These are phyloP conservation scores for Spergularia azorica DNA, from an alignment of 179 eudicot species.

Conservation along the genomic window DNA sequence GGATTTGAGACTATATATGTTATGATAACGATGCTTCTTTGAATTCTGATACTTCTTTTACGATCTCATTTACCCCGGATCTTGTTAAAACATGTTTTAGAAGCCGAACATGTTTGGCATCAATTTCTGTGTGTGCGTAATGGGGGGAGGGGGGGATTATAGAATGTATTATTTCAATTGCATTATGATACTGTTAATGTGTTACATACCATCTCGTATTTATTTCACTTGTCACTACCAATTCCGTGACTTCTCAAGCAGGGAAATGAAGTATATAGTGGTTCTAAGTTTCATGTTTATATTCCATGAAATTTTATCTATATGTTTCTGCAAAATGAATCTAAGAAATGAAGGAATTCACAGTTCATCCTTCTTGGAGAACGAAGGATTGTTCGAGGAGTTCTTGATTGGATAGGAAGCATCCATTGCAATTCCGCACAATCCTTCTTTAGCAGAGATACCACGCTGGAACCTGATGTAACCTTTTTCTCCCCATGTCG, in stretches of 20 bases:
- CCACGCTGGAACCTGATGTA: constrained; percentile 71
- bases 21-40: neutral
- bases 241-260: no score
- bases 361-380: constrained; percentile 60
- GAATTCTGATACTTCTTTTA: neutral
- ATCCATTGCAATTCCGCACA: constrained; percentile 74
- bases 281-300: neutral
- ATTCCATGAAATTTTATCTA: neutral
- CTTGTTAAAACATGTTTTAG: neutral
- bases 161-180: neutral
- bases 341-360: constrained; percentile 19
- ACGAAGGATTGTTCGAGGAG: constrained; percentile 40
- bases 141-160: neutral
- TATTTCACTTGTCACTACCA: neutral
- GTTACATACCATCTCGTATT: neutral
- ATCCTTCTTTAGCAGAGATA: constrained; percentile 46
- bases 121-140: no score
- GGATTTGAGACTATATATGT: neutral
- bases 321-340: neutral
- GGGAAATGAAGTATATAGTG: no score
- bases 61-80: no score
- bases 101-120: neutral
- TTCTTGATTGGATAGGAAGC: constrained; percentile 78
- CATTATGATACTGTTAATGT: neutral
- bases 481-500: constrained; percentile 89